Percentiles rank a stretch among this genome's conserved stretches.
phyloP scores from a whole-genome alignment of 176 grass and related monocot genomes.

The Bonia amplexicaulis region DNA sequence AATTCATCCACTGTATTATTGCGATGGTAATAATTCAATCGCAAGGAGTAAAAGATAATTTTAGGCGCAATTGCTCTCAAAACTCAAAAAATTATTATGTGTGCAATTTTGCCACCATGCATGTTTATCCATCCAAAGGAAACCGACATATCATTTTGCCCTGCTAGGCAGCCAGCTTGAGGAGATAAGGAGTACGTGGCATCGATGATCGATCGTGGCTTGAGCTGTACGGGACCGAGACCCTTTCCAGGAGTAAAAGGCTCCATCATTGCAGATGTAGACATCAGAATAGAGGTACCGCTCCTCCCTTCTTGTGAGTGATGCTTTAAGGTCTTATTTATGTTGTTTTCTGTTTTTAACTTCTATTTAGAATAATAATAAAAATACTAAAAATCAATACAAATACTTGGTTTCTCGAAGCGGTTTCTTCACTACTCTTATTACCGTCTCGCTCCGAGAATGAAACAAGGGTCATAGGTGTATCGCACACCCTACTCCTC shows the following conservation, averaged over 20 bases:
- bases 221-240: not conserved
- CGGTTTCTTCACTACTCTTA: too few species aligned
- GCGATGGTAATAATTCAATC: not conserved
- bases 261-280: not conserved
- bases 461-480: too few species aligned
- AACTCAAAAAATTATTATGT: not conserved
- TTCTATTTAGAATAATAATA: too few species aligned
- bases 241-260: not conserved
- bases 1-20: not conserved
- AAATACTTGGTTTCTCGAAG: fast-evolving
- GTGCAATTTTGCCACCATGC: not conserved
- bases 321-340: not conserved
- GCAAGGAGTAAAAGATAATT: not conserved
- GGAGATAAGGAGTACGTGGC: not conserved
- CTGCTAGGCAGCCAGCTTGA: not conserved
- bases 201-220: not conserved
- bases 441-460: fast-evolving
- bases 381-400: too few species aligned
- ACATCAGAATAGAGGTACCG: not conserved
- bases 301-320: not conserved
- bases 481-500: too few species aligned
- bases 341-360: too few species aligned
- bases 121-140: slow-evolving; percentile 1
- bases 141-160: not conserved
- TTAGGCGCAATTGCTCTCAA: not conserved